Conservation (phyloP, 345 rosid species). For the Erucastrum elatum region DNA sequence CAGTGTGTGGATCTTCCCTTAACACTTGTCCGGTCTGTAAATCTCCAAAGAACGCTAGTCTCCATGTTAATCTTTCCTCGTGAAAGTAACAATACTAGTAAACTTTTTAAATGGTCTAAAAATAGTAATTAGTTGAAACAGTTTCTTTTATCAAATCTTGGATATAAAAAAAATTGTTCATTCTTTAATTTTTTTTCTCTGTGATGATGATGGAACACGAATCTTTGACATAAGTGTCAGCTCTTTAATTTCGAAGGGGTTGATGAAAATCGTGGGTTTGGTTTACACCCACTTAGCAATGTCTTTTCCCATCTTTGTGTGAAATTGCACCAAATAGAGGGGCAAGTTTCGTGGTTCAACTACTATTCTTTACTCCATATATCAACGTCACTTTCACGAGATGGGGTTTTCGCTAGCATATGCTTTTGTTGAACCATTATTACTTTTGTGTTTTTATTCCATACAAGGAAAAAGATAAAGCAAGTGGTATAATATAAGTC, state of each 20-base stretch:
- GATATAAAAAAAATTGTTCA: slow-evolving; percentile 8
- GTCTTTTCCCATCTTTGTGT: slow-evolving; percentile 32
- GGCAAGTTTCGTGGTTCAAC: slow-evolving; percentile 32
- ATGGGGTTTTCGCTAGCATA: slow-evolving; percentile 6
- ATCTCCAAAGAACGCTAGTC: slow-evolving; percentile 57
- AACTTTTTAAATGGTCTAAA: slow-evolving; percentile 9
- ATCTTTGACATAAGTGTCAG: slow-evolving; percentile 37
- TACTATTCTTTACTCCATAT: slow-evolving; percentile 23
- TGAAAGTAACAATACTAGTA: slow-evolving; percentile 15
- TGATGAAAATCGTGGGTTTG: slow-evolving; percentile 32
- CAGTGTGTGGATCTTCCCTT: slow-evolving; percentile 55
- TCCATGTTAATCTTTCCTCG: slow-evolving; percentile 66
- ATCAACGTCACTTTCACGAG: slow-evolving; percentile 32
- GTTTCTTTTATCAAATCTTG: neutral
- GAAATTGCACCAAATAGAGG: slow-evolving; percentile 26
- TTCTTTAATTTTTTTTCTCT: neutral
- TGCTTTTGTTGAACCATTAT: slow-evolving; percentile 11
- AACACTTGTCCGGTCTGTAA: slow-evolving; percentile 76
- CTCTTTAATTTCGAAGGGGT: slow-evolving; percentile 10
- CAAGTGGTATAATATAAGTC: slow-evolving; percentile 23
- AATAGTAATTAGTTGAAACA: slow-evolving; percentile 29
- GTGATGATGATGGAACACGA: slow-evolving; percentile 24
- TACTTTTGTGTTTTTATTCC: slow-evolving; percentile 12
- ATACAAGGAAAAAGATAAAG: neutral
- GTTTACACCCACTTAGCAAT: slow-evolving; percentile 31